phyloP scores from a whole-genome alignment of 2,329 filamentous ascomycete species.

The Fusarium dimerum region DNA sequence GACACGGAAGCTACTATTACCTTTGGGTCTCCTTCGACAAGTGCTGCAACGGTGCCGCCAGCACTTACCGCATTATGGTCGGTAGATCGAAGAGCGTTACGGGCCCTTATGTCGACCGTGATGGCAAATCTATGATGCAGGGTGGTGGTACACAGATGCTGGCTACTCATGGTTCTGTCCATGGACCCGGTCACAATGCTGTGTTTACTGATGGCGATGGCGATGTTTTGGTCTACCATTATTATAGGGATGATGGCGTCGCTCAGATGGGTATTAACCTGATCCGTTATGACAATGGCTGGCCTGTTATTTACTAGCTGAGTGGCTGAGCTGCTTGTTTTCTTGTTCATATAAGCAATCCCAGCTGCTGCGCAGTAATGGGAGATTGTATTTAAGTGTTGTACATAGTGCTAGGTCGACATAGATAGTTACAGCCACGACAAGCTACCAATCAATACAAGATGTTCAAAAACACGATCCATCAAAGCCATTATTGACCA shows the following conservation, averaged over 20 bases:
- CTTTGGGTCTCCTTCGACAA: constrained; percentile 36
- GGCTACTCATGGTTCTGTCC: constrained; percentile 29
- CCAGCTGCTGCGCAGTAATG: too few relatives aligned
- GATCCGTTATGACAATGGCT: constrained; percentile 30
- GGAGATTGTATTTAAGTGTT: too few relatives aligned
- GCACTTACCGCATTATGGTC: constrained; percentile 36
- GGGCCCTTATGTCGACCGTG: constrained; percentile 30
- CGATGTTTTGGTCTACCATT: constrained; percentile 35
- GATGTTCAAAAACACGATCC: too few relatives aligned
- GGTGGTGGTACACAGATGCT: constrained; percentile 34
- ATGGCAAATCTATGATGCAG: constrained; percentile 26
- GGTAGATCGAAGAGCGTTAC: constrained; percentile 31
- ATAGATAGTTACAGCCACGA: too few relatives aligned
- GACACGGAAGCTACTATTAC: constrained; percentile 32
- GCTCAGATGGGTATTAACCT: constrained; percentile 34
- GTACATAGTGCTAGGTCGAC: too few relatives aligned
- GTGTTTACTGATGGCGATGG: constrained; percentile 34
- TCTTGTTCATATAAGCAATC: too few relatives aligned
- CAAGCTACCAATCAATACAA: too few relatives aligned
- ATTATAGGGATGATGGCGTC: constrained; percentile 27
- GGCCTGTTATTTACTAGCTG: constrained; percentile 33
- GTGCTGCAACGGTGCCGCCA: constrained; percentile 32
- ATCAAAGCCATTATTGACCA: neutral
- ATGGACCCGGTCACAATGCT: constrained; percentile 34
- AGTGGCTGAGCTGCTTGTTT: too few relatives aligned